These are phyloP conservation scores for Metarhizium humberi DNA, from an alignment of 2,329 filamentous ascomycete species.

Conservation along the genomic window DNA sequence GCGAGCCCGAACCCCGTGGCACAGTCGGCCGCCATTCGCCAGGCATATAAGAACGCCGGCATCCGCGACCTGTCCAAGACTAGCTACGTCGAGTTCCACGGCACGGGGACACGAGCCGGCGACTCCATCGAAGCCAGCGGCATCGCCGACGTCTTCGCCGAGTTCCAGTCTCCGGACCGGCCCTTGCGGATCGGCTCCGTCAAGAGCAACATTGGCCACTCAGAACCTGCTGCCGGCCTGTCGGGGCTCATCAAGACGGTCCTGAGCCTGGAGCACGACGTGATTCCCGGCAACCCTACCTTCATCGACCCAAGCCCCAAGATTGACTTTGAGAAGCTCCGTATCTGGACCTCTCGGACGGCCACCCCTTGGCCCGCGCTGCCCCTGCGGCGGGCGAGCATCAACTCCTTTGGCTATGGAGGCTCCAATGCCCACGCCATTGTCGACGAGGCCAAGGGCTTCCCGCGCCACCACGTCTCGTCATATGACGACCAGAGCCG, in stretches of 20 bases:
- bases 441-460: too few relatives aligned
- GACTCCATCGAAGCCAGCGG: slow-evolving; percentile 30
- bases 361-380: too few relatives aligned
- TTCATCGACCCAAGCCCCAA: too few relatives aligned
- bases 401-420: slow-evolving; percentile 40
- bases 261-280: too few relatives aligned
- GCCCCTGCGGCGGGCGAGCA: slow-evolving; percentile 16
- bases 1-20: not conserved
- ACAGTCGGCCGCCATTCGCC: not conserved
- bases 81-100: slow-evolving; percentile 36
- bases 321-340: too few relatives aligned
- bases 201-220: slow-evolving; percentile 42
- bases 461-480: too few relatives aligned
- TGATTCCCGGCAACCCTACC: too few relatives aligned
- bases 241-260: slow-evolving; percentile 39
- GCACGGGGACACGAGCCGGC: slow-evolving; percentile 46
- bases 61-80: not conserved
- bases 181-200: slow-evolving; percentile 38
- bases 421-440: slow-evolving; percentile 32
- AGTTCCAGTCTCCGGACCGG: slow-evolving; percentile 24
- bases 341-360: too few relatives aligned
- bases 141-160: slow-evolving; percentile 32
- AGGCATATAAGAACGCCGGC: not conserved
- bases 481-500: too few relatives aligned
- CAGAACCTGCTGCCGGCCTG: slow-evolving; percentile 40